Evolutionary conservation across 2,329 filamentous ascomycete species (phyloP).

Genomic region (Cladosporium velox): DNA sequence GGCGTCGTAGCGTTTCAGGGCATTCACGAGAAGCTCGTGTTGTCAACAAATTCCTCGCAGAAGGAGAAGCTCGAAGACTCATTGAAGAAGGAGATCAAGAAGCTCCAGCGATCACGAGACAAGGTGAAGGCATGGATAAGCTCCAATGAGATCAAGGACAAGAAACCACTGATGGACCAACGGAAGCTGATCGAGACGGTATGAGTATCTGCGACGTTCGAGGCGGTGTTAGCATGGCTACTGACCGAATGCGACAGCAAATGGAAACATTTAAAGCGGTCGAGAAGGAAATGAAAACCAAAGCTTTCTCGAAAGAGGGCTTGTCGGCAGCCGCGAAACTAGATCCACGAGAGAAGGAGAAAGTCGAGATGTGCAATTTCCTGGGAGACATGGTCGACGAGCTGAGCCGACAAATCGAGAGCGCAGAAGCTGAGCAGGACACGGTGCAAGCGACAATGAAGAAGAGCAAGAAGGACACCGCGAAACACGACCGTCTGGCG

Average conservation of each 20-base stretch:
- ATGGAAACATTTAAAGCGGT: constrained; percentile 99
- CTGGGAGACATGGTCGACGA: constrained; percentile 85
- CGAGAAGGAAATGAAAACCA: constrained; percentile 99
- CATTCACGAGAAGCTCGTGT: constrained; percentile 97
- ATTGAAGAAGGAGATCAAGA: constrained; percentile 99
- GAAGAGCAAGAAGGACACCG: constrained; percentile 85
- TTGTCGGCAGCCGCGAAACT: constrained; percentile 87
- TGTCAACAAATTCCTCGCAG: constrained; percentile 87
- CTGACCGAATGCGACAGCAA: constrained; percentile 59
- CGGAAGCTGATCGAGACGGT: constrained; percentile 97
- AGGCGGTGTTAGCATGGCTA: constrained; percentile 25
- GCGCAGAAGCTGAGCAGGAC: constrained; percentile 86
- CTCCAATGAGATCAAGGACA: constrained; percentile 99
- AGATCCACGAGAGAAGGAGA: constrained; percentile 97
- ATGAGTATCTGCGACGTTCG: constrained; percentile 40
- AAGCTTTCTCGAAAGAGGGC: constrained; percentile 98
- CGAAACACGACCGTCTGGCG: constrained; percentile 83
- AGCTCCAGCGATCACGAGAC: constrained; percentile 92
- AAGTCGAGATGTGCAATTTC: constrained; percentile 85
- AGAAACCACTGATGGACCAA: constrained; percentile 89
- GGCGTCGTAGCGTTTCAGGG: constrained; percentile 88
- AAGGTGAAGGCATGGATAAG: constrained; percentile 99
- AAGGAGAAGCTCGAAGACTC: constrained; percentile 98
- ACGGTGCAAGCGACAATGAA: constrained; percentile 84
- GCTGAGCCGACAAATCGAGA: constrained; percentile 90